Base-by-base conservation (phyloP, 2,329 filamentous ascomycete genomes). In the Teratosphaeria gauchensis region DNA sequence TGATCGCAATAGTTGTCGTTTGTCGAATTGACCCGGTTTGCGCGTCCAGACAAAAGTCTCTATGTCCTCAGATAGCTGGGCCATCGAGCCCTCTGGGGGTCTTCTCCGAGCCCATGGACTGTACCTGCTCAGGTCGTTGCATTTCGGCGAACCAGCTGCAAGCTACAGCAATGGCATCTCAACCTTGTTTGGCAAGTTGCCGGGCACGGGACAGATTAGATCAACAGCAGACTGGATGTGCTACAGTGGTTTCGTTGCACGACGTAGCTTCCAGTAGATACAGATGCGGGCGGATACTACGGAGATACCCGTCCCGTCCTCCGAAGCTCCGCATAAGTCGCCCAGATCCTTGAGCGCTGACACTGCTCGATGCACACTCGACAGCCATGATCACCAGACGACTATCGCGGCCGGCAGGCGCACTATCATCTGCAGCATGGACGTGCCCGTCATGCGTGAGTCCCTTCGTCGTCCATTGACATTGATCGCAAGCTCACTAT, bases 321-420 rank as follows among this genome's bases (percentile, higher is more conserved):
- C 42, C 42, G 42, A 42, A 42, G 35, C 35, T 42, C 11, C 33
- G 33, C 14, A 16, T 38, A 38, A 14, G 24, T 28, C 24, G 24
- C 24, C 24, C 24, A 28, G 35, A 42, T 42, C 12, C 5, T 12
- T 42, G 35, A 42, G 33, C 33, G 33, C 12, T 21, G 42, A 48
- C n/a, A 4, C 11, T 8, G 3, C n/a, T 21, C 5, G 48, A 32
- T 33, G 30, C 30, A 57, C 55, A 30, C 38, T 28, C 56, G 31
- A 53, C 62, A 53, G 60, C 54, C 57, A 71, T 71, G 69, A 66
- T 69, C 61, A 68, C 68, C 33, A 65, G 69, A 67, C 64, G 64
- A 53, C 53, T 69, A 63, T 48, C 61, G 46, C 59, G 67, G 58
- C 68, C 67, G 16, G 53, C 63, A 56, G 60, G 62, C 60, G 60